A percentile compares a stretch with the other conserved stretches of the same genome.
phyloP scores from a whole-genome alignment of 306 rosid genomes.

The Quercus suber region DNA sequence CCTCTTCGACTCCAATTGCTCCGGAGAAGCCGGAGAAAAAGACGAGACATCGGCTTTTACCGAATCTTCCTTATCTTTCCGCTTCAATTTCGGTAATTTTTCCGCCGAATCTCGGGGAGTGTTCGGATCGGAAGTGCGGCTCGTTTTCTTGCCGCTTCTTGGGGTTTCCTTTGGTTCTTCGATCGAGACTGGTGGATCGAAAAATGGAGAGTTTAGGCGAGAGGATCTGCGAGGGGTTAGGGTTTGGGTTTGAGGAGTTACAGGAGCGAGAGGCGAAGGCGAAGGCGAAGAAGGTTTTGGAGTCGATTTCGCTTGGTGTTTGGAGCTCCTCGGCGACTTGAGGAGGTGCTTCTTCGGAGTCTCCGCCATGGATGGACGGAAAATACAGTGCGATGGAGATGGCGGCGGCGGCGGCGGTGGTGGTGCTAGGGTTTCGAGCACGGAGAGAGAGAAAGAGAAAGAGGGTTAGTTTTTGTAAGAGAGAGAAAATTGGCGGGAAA shows the following conservation, averaged over 20 bases:
- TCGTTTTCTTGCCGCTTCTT: neutral
- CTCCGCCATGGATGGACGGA: conserved; percentile 52
- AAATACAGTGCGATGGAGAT: neutral
- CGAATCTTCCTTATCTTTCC: conserved; percentile 17
- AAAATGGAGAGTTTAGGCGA: conserved; percentile 38
- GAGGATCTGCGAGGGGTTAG: conserved; percentile 49
- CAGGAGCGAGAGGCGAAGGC: conserved; percentile 32
- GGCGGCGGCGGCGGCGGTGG: conserved; percentile 14
- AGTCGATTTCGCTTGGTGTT: conserved; percentile 11
- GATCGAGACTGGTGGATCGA: conserved; percentile 5
- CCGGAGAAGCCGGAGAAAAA: conserved; percentile 54
- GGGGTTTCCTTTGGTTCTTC: conserved; percentile 14
- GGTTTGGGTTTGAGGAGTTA: conserved; percentile 49
- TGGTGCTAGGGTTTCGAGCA: conserved; percentile 26
- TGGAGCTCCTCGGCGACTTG: conserved; percentile 40
- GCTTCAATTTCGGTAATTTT: neutral
- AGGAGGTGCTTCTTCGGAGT: conserved; percentile 41
- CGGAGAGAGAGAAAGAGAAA: neutral
- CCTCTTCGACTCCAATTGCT: conserved; percentile 37
- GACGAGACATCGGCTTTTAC: conserved; percentile 4
- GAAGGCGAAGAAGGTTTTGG: conserved; percentile 37
- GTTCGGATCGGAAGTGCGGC: neutral
- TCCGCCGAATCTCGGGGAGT: conserved; percentile 9
- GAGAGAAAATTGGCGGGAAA: conserved; percentile 47
- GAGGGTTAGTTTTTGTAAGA: neutral